Conservation (phyloP, 805 yeast genomes). For the Metschnikowia lunata region DNA sequence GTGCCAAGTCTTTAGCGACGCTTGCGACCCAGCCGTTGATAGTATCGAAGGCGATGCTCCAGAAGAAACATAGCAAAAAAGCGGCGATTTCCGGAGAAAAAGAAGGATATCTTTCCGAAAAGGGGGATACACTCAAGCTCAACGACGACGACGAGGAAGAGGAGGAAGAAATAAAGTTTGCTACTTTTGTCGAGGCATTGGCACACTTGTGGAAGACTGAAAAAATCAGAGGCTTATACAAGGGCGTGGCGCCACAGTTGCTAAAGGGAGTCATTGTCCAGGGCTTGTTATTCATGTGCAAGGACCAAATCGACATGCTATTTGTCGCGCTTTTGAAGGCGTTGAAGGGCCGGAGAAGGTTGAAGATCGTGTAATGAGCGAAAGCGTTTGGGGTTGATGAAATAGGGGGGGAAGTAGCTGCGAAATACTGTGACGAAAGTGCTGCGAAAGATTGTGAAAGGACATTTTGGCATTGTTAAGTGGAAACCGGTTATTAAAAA, state of each 20-base stretch:
- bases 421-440: too few relatives aligned
- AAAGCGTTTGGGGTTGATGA: too few relatives aligned
- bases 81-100: slow-evolving; percentile 15
- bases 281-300: slow-evolving; percentile 77
- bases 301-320: slow-evolving; percentile 55
- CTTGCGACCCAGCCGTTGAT: slow-evolving; percentile 79
- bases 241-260: slow-evolving; percentile 77
- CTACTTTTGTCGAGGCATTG: slow-evolving; percentile 61
- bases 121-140: slow-evolving; percentile 17
- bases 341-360: slow-evolving; percentile 16
- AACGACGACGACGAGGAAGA: slow-evolving; percentile 26
- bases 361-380: background rate
- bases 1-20: slow-evolving; percentile 78
- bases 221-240: slow-evolving; percentile 64
- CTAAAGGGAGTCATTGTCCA: slow-evolving; percentile 80
- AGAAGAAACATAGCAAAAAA: slow-evolving; percentile 36
- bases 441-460: too few relatives aligned
- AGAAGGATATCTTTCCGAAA: slow-evolving; percentile 4
- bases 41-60: slow-evolving; percentile 79
- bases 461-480: too few relatives aligned
- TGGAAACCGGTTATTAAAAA: too few relatives aligned
- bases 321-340: slow-evolving; percentile 32
- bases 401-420: too few relatives aligned
- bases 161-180: slow-evolving; percentile 43
- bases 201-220: slow-evolving; percentile 57